Percentiles rank a stretch among this genome's conserved stretches.
These are phyloP conservation scores for Medicago lupulina DNA, from an alignment of 306 rosid genomes.

Conservation along the genomic window DNA sequence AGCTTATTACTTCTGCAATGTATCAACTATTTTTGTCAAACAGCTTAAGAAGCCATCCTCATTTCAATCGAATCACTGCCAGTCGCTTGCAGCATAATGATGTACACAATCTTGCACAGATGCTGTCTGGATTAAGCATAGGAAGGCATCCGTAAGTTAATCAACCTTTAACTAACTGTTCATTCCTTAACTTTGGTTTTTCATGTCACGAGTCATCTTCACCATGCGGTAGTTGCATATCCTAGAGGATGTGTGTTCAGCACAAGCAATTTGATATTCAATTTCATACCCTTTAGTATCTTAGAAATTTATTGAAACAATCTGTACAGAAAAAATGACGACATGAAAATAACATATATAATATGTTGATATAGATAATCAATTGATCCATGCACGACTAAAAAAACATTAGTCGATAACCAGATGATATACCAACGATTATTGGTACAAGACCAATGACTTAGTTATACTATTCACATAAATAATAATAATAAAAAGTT, in stretches of 20 bases:
- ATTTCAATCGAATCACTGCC: slow-evolving; percentile 58
- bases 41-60: slow-evolving; percentile 92
- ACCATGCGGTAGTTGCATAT: no score
- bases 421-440: no score
- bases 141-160: slow-evolving; percentile 90
- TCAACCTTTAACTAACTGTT: slow-evolving; percentile 29
- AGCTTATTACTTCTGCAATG: neutral
- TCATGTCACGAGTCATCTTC: neutral
- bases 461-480: no score
- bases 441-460: no score
- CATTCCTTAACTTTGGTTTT: slow-evolving; percentile 35
- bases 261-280: no score
- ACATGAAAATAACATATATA: neutral
- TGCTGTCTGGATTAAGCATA: slow-evolving; percentile 74
- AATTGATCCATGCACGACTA: neutral
- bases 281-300: neutral
- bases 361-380: neutral
- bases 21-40: slow-evolving; percentile 29
- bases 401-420: no score
- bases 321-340: neutral
- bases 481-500: no score
- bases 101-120: slow-evolving; percentile 63
- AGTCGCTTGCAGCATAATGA: slow-evolving; percentile 73
- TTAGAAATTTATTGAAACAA: neutral
- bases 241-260: no score